phyloP scores from a whole-genome alignment of 768 basidiomycete genomes.

The Chalciporus sphaerocephalus region DNA sequence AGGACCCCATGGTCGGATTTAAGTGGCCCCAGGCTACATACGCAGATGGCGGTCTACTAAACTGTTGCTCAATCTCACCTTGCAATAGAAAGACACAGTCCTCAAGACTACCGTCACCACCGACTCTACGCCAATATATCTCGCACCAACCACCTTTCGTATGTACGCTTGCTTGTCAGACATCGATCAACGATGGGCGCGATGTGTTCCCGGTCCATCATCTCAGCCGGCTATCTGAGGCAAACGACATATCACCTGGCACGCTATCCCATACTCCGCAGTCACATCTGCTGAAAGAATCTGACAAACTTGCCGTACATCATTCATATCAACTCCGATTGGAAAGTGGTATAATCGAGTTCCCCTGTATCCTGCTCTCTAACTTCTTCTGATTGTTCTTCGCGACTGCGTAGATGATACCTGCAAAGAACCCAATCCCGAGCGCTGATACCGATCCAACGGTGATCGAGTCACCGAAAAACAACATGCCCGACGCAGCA shows the following conservation, averaged over 20 bases:
- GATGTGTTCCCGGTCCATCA: background rate
- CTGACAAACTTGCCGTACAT: conserved; percentile 1
- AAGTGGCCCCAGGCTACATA: too few species aligned
- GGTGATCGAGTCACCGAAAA: conserved; percentile 90
- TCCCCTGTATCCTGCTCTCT: conserved; percentile 51
- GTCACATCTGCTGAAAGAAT: background rate
- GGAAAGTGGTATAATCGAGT: conserved; percentile 59
- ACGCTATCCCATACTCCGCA: conserved; percentile 1
- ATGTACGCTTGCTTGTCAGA: background rate
- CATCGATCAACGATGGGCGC: background rate
- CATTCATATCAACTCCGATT: conserved; percentile 42
- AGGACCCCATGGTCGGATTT: too few species aligned
- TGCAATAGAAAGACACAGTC: too few species aligned
- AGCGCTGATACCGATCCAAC: conserved; percentile 87
- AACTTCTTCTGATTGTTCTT: conserved; percentile 89
- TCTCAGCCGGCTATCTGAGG: background rate
- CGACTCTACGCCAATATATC: conserved; percentile 33
- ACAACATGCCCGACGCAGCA: conserved; percentile 97
- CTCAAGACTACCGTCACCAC: too few species aligned
- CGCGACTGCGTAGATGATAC: conserved; percentile 87
- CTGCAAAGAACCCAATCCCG: conserved; percentile 84
- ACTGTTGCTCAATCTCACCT: too few species aligned
- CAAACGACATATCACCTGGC: background rate
- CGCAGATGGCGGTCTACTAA: too few species aligned
- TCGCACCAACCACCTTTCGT: conserved; percentile 24